Evolutionary conservation across 176 grass and related monocot genomes (phyloP).

Genomic region (Phyllostachys edulis): DNA sequence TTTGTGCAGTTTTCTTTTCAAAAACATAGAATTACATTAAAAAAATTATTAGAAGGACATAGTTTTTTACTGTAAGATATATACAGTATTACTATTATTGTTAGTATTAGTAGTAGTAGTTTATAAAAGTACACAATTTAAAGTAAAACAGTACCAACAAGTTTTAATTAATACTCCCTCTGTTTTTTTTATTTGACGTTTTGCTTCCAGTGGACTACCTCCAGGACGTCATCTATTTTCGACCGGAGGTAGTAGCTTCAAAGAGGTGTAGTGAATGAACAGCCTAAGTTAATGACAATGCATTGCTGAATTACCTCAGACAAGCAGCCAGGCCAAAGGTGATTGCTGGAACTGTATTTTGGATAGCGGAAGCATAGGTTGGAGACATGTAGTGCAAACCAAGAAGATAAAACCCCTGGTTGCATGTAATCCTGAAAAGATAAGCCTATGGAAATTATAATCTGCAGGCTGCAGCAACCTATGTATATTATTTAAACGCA

Average conservation of each 20-base stretch:
- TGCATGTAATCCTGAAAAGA: slow-evolving; percentile 56
- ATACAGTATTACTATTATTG: not conserved
- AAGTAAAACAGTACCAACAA: too few species aligned
- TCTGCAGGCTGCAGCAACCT: not conserved
- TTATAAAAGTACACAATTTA: too few species aligned
- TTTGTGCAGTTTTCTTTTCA: not conserved
- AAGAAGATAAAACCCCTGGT: slow-evolving; percentile 69
- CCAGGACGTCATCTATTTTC: too few species aligned
- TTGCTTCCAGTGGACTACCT: too few species aligned
- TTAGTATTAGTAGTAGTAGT: too few species aligned
- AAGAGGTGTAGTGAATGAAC: not conserved
- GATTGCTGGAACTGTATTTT: slow-evolving; percentile 61
- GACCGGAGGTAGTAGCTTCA: too few species aligned
- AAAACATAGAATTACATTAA: not conserved
- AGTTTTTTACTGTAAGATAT: not conserved
- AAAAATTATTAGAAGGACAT: not conserved
- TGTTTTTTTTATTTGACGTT: too few species aligned
- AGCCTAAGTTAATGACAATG: not conserved
- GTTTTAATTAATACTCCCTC: not conserved
- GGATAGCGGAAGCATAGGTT: slow-evolving; percentile 81
- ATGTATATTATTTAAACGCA: not conserved
- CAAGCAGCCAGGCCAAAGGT: slow-evolving; percentile 60
- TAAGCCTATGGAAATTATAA: not conserved
- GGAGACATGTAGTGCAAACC: slow-evolving; percentile 64
- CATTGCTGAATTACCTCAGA: slow-evolving; percentile 37